Base-by-base conservation (phyloP, 1,139 yeast species). In the Blastobotrys buckinghamii region DNA sequence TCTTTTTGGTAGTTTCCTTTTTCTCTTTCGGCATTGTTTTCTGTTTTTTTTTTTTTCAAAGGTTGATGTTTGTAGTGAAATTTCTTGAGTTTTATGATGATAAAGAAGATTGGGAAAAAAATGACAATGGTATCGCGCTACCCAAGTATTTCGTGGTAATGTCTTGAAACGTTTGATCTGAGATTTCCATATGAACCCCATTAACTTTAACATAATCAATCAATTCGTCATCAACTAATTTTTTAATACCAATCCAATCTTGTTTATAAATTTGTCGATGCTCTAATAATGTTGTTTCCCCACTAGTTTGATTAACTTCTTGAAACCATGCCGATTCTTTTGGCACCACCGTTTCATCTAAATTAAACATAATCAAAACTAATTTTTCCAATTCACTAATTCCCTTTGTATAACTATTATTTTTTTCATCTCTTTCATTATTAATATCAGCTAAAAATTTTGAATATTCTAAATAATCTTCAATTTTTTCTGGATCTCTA, bases 281-380 rank as follows among this genome's bases (percentile, higher is more conserved):
- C 15, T 74, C 71, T 49, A 82, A 73, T 0, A 77, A 74, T 10
- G 80, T 67, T 0, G 69, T 51, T 0, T 61, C 58, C 0, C 79
- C 82, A 0, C 75, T 65, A 1, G 55, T 55, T 1, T 67, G 60
- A 57, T 82, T 80, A 22, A 70, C 59, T 56, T 84, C 92, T 44
- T 68, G 74, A 59, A 84, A 82, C 77, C 69, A 66, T 53, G 90
- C 81, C 51, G 84, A 78, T 50, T 82, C 84, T 59, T 79, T 82
- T 0, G 95, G 95, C 1, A 81, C 81, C 13, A 86, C 69, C 0
- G 85, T 82, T 16, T 76, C 75, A 62, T 86, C 95, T 46, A 77
- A 67, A 0, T 67, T 65, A 56, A 86, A 86, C 64, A 72, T 67
- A 1, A 84, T 68, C 73, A 86, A 66, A 0, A 83, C 85, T 39